Evolutionary conservation across 495 filamentous ascomycete species (phyloP).

Genomic region (Tuber melanosporum): DNA sequence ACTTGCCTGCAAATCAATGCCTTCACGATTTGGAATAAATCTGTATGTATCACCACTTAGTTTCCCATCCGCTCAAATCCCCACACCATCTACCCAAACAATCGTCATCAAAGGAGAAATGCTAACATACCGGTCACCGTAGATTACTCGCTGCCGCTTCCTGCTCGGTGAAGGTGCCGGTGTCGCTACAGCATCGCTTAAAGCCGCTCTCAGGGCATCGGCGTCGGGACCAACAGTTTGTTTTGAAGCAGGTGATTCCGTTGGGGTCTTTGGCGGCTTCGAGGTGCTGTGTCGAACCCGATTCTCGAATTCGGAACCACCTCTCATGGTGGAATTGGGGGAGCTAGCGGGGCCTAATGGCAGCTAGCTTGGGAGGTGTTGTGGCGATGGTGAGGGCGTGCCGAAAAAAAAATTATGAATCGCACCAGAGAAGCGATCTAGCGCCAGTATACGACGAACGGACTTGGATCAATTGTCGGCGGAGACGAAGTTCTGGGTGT

Average conservation of each 20-base stretch:
- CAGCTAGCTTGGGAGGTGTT: conserved; percentile 36
- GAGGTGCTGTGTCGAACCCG: conserved; percentile 38
- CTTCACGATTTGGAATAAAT: conserved; percentile 91
- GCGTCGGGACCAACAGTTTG: conserved; percentile 37
- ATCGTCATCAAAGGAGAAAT: not conserved
- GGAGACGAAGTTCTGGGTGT: conserved; percentile 7
- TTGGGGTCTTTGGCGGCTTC: conserved; percentile 38
- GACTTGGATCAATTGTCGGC: not conserved
- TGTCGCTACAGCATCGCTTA: conserved; percentile 39
- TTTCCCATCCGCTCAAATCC: not conserved
- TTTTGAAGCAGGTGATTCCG: conserved; percentile 33
- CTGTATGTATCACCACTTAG: conserved; percentile 47
- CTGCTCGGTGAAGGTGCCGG: conserved; percentile 41
- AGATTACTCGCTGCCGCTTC: conserved; percentile 42
- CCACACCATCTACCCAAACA: conserved; percentile 6
- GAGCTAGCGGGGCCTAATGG: conserved; percentile 33
- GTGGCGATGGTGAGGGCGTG: conserved; percentile 23
- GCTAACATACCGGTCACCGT: conserved; percentile 37
- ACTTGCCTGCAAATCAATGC: conserved; percentile 85
- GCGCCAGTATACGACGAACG: not conserved
- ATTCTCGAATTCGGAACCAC: conserved; percentile 41
- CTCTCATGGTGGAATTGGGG: conserved; percentile 31
- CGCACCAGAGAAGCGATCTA: not conserved
- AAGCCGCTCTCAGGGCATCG: conserved; percentile 36
- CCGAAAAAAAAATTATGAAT: not conserved